Evolutionary conservation across 805 yeast genomes (phyloP), one percentile per base, ranked within the genome.

Genomic region (Myxozyma udenii): DNA sequence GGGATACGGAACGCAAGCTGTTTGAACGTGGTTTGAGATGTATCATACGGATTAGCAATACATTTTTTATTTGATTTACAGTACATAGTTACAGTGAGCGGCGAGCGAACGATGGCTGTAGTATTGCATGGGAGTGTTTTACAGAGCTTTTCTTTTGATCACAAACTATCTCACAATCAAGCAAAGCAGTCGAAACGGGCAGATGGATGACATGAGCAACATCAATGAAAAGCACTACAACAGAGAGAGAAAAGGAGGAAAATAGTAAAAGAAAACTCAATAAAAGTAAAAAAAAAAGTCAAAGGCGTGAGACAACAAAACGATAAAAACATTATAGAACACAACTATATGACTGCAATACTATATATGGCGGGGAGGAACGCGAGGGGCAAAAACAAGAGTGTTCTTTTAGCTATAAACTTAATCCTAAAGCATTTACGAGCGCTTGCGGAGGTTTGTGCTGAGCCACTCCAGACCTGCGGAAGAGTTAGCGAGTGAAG

Each of bases 1-100:
- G 60, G 98, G 98, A 48, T 93, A 93, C 67, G 98, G 98, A 53
- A 83, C 87, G 50, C 83, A 79, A 61, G 79, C 66, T 41, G 76
- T 44, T 38, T 44, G 22, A 21, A 14, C 23, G 21, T 24, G n/a
- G n/a, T n/a, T n/a, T n/a, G n/a, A n/a, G n/a, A n/a, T n/a, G n/a
- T n/a, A n/a, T n/a, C n/a, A n/a, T n/a, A n/a, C n/a, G n/a, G n/a
- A n/a, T n/a, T n/a, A 26, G 12, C 32, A 26, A 26, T 12, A 12
- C 32, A 7, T n/a, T n/a, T n/a, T n/a, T n/a, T n/a, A n/a, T n/a
- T n/a, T n/a, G n/a, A n/a, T n/a, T n/a, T n/a, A n/a, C n/a, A n/a
- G n/a, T n/a, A n/a, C n/a, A n/a, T n/a, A n/a, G n/a, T n/a, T n/a
- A n/a, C n/a, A n/a, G n/a, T n/a, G n/a, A n/a, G n/a, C n/a, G n/a